Base-by-base conservation (phyloP, 1,139 yeast species). In the Hyphopichia burtonii region DNA sequence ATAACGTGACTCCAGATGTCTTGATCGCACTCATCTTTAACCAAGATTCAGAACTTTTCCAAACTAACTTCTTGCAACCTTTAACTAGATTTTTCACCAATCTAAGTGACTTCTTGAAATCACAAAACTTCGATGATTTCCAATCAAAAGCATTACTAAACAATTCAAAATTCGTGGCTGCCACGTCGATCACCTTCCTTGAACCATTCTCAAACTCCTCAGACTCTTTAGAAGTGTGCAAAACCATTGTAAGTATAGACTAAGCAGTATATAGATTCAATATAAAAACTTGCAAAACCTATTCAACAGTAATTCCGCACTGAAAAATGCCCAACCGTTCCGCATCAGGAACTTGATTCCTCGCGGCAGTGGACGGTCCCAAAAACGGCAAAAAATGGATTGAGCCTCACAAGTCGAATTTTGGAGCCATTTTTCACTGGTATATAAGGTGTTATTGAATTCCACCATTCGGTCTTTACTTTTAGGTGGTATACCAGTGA, bases 111-210 rank as follows among this genome's bases (percentile, higher is more conserved):
- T 31, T 16, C 10, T 18, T 31, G n/a, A 12, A 11, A 11, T 19
- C 36, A 6, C 20, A 16, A 16, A 8, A 30, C 10, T 6, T 16
- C 10, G 17, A 31, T n/a, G 12, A 20, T 19, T 11, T n/a, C 11
- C 37, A 38, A 27, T 25, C 12, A 6, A 51, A 48, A 10, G 49
- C 61, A 1, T 43, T 68, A 17, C 41, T 49, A 15, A 71, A 71
- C 47, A 71, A 71, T 48, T 47, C 66, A 14, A 61, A 59, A 46
- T 71, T 61, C 45, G 61, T 71, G 28, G 62, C 69, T 20, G 72
- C 54, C 17, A 55, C 68, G 27, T 55, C 65, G 1, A 27, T 48
- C 14, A 33, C 41, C 10, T 38, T 36, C 31, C 12, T 15, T 25
- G 28, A 25, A 11, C 11, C 28, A 7, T 25, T 8, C 14, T 17